Percentiles rank a stretch among this genome's conserved stretches.
These are phyloP conservation scores for Cetraspora pellucida DNA, from an alignment of 192 early-diverging fungal species.

Conservation along the genomic window DNA sequence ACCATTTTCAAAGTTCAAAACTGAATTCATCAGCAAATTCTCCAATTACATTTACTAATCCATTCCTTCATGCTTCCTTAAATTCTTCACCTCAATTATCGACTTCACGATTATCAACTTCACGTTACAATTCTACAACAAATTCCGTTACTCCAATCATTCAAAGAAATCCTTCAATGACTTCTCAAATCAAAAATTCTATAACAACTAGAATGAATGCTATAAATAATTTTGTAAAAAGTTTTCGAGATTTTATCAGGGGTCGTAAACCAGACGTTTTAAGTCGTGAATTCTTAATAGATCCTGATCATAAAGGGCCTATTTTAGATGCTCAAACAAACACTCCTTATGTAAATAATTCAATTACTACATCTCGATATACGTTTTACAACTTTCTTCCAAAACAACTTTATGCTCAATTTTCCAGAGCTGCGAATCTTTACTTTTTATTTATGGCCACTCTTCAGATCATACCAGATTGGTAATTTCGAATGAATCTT, in stretches of 20 bases:
- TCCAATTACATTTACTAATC: too few relatives aligned
- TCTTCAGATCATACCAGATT: slow-evolving; percentile 62
- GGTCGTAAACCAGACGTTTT: neutral
- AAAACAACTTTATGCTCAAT: slow-evolving; percentile 65
- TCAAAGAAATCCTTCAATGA: neutral
- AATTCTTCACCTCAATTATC: too few relatives aligned
- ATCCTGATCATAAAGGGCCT: slow-evolving; percentile 34
- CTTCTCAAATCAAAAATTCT: neutral
- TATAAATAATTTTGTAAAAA: neutral
- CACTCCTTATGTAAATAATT: slow-evolving; percentile 56
- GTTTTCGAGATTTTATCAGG: neutral
- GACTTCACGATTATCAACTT: too few relatives aligned
- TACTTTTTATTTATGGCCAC: slow-evolving; percentile 68
- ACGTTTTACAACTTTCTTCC: slow-evolving; percentile 61
- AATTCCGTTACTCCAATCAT: too few relatives aligned
- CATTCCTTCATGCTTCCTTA: too few relatives aligned
- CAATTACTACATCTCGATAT: slow-evolving; percentile 66
- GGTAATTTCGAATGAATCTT: too few relatives aligned
- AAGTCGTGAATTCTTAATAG: neutral
- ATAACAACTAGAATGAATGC: neutral
- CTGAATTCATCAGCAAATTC: too few relatives aligned
- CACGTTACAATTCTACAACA: too few relatives aligned
- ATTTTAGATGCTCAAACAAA: slow-evolving; percentile 48
- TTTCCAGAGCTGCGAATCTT: slow-evolving; percentile 69
- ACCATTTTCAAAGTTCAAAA: too few relatives aligned